These are phyloP conservation scores for Piedraia hortae DNA, from an alignment of 2,329 filamentous ascomycete species.

Conservation along the genomic window DNA sequence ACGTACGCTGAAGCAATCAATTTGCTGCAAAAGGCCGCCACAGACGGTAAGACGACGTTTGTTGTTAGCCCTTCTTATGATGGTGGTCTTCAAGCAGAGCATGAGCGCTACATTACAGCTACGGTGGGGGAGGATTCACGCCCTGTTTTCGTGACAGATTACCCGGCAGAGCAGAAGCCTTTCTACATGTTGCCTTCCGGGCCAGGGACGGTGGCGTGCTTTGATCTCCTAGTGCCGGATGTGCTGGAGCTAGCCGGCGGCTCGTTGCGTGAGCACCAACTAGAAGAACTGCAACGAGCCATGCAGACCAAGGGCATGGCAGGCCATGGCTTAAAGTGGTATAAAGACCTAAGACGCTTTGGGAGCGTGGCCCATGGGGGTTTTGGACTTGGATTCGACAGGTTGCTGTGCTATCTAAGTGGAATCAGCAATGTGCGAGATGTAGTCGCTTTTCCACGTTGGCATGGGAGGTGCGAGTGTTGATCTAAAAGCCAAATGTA, in stretches of 20 bases:
- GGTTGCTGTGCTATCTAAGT: conserved; percentile 56
- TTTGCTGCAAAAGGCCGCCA: conserved; percentile 28
- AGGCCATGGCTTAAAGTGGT: conserved; percentile 38
- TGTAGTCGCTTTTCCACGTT: conserved; percentile 63
- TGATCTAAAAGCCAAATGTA: conserved; percentile 5
- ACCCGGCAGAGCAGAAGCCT: conserved; percentile 67
- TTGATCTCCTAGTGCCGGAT: conserved; percentile 67
- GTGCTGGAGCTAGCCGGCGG: conserved; percentile 70
- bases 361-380: conserved; percentile 80
- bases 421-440: conserved; percentile 64
- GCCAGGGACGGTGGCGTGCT: conserved; percentile 50
- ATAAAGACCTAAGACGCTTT: conserved; percentile 64
- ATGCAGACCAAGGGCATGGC: conserved; percentile 42
- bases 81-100: conserved; percentile 58
- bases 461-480: conserved; percentile 21
- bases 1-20: conserved; percentile 58
- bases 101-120: conserved; percentile 66
- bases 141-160: conserved; percentile 85
- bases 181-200: conserved; percentile 55
- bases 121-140: conserved; percentile 25
- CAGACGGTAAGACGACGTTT: conserved; percentile 24
- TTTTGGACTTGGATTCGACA: conserved; percentile 74
- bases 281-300: conserved; percentile 35
- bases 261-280: conserved; percentile 63
- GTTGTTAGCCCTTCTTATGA: conserved; percentile 42